A percentile compares a stretch with the other conserved stretches of the same genome.
Conservation (phyloP, 768 basidiomycete species). For the Collybia mongolica region DNA sequence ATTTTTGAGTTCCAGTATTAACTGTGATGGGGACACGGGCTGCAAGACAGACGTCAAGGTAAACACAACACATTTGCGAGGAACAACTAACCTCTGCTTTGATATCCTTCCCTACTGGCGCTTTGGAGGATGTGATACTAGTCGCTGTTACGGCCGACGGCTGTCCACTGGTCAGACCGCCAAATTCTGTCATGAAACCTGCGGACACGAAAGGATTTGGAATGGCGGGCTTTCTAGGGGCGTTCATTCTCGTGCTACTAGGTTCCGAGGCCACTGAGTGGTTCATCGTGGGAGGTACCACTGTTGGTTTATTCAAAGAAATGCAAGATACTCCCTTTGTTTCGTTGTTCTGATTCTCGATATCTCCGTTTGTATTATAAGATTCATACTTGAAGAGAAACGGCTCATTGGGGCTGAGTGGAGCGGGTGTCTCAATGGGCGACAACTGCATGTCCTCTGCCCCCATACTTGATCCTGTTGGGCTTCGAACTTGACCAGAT, state of each 20-base stretch:
- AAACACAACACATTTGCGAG: background rate
- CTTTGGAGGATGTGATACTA: background rate
- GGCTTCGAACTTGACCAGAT: background rate
- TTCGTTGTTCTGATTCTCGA: too few species aligned
- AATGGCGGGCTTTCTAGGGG: constrained; percentile 14
- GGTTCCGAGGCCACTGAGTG: background rate
- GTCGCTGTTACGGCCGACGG: background rate
- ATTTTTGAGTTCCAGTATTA: too few species aligned
- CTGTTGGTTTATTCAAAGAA: background rate
- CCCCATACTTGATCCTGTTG: constrained; percentile 4
- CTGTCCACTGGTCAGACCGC: constrained; percentile 13
- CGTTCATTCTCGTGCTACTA: background rate
- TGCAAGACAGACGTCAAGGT: background rate
- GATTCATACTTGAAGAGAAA: too few species aligned
- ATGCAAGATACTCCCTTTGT: too few species aligned
- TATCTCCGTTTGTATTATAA: too few species aligned
- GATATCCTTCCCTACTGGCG: too few species aligned
- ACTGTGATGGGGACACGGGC: background rate
- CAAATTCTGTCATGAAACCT: constrained; percentile 48
- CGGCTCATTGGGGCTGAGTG: too few species aligned
- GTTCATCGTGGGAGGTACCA: background rate
- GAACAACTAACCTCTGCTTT: background rate
- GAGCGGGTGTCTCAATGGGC: constrained; percentile 10
- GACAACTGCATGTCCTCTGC: constrained; percentile 25
- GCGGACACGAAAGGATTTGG: constrained; percentile 50